Conservation (phyloP, 192 early-diverging fungal genomes). For the Coemansia aciculifera region DNA sequence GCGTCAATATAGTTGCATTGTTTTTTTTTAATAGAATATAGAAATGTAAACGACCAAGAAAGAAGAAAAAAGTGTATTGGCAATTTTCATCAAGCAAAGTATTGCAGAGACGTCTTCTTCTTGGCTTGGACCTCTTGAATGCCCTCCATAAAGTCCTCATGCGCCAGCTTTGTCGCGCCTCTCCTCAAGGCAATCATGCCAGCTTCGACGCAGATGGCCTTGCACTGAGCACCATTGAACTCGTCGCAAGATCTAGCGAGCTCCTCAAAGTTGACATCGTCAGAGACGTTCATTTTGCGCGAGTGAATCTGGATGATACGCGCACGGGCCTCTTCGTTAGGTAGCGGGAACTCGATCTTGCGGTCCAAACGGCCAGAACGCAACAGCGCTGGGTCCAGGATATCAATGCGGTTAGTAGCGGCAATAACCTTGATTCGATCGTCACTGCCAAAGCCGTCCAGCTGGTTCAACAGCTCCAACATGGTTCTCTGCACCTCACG, state of each 20-base stretch:
- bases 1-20: too few relatives aligned
- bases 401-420: constrained; percentile 96
- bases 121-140: constrained; percentile 98
- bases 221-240: constrained; percentile 99
- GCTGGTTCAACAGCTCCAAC: constrained; percentile 97
- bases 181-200: constrained; percentile 97
- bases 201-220: constrained; percentile 97
- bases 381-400: constrained; percentile 85
- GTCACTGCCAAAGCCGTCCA: constrained; percentile 95
- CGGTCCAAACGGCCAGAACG: constrained; percentile 88
- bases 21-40: too few relatives aligned
- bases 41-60: neutral
- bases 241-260: constrained; percentile 94
- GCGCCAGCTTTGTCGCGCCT: constrained; percentile 80
- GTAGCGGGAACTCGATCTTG: constrained; percentile 91
- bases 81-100: constrained; percentile 67
- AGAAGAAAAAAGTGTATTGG: constrained; percentile 8
- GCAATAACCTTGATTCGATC: constrained; percentile 99
- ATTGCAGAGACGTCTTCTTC: constrained; percentile 96
- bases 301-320: constrained; percentile 97
- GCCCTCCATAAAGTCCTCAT: constrained; percentile 98
- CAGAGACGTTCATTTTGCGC: constrained; percentile 95
- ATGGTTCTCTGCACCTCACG: constrained; percentile 98
- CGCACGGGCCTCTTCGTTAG: constrained; percentile 92
- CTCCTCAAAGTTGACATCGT: constrained; percentile 96